phyloP scores from a whole-genome alignment of 805 yeast species.

The Lachancea sp. region DNA sequence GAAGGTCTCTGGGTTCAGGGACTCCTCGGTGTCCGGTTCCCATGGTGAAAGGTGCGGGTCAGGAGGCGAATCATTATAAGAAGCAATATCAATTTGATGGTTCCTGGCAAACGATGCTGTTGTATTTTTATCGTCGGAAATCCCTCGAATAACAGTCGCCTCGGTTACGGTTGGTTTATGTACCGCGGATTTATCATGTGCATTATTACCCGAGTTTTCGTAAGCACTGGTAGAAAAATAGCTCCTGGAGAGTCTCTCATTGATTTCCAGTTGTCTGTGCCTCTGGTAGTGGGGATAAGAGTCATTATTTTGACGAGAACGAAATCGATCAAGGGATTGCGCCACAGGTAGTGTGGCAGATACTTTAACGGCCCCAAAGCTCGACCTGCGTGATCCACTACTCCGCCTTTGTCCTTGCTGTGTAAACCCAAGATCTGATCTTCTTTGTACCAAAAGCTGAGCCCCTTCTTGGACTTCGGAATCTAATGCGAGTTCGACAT shows the following conservation, averaged over 20 bases:
- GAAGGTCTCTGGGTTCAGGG: constrained; percentile 30
- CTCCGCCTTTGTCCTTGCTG: background rate
- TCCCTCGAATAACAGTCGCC: no score
- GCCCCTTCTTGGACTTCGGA: constrained; percentile 10
- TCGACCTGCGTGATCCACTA: constrained; percentile 4
- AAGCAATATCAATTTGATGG: background rate
- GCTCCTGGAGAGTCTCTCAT: constrained; percentile 16
- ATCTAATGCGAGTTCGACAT: constrained; percentile 24
- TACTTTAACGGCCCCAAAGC: constrained; percentile 2
- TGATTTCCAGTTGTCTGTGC: constrained; percentile 15
- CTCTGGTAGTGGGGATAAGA: constrained; percentile 10
- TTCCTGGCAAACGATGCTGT: background rate
- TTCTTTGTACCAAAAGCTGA: background rate
- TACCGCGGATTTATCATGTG: no score
- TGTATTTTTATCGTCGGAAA: background rate
- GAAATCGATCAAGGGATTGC: background rate
- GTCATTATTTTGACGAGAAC: constrained; percentile 1
- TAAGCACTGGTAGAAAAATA: constrained; percentile 17
- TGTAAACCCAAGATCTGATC: background rate
- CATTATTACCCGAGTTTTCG: background rate
- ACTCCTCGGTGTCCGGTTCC: constrained; percentile 30
- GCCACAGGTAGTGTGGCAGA: constrained; percentile 3
- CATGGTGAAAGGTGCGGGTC: constrained; percentile 16
- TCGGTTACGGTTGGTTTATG: no score
- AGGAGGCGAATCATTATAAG: background rate